These are phyloP conservation scores for Blastocystis sp. DNA, from an alignment of 352 stramenopile genomes.

Conservation along the genomic window DNA sequence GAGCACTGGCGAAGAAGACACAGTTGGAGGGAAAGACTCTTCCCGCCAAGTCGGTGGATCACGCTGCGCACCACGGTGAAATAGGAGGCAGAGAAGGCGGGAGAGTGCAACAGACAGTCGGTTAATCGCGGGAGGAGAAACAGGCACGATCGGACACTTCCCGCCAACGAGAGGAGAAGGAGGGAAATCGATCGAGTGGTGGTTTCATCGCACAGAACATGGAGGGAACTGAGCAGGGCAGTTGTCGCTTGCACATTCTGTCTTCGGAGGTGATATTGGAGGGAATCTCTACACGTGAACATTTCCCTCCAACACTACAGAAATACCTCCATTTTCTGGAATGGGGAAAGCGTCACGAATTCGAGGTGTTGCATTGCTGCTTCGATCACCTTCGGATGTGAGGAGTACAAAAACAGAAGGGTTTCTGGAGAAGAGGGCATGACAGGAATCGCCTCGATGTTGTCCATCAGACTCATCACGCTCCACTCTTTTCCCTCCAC, in stretches of 20 bases:
- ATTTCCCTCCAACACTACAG: background rate
- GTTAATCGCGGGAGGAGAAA: background rate
- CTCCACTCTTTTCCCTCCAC: background rate
- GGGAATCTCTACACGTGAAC: background rate
- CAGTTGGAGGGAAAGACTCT: background rate
- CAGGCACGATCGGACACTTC: background rate
- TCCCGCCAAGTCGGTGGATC: background rate
- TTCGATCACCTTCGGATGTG: background rate
- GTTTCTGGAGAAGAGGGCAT: background rate
- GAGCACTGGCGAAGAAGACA: background rate
- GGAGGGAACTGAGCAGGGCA: background rate
- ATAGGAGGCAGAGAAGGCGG: background rate
- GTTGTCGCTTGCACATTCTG: background rate
- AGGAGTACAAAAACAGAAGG: background rate
- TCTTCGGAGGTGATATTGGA: background rate
- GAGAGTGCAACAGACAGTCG: background rate
- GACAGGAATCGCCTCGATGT: background rate
- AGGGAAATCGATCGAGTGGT: background rate
- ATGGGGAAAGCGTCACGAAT: background rate
- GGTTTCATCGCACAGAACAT: background rate
- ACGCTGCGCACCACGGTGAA: background rate
- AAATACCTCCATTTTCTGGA: background rate
- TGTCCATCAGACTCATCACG: background rate
- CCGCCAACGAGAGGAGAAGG: background rate
- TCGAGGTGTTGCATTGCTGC: background rate